Evolutionary conservation across 2,329 filamentous ascomycete genomes (phyloP), one percentile per base, ranked within the genome.

Genomic region (Colletotrichum trifolii): DNA sequence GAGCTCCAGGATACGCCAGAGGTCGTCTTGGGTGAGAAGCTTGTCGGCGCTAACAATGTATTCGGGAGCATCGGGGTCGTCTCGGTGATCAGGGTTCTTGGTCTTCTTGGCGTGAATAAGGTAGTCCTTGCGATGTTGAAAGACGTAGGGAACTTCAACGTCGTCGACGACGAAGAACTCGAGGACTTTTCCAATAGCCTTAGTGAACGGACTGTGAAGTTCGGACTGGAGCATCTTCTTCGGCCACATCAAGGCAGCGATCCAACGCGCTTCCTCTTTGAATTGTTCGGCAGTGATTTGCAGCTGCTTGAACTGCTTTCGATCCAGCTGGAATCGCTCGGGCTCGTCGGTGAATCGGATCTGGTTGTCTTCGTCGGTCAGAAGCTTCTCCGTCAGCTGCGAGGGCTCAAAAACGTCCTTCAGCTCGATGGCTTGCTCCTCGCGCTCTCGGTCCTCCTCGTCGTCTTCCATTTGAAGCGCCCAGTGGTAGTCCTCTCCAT

Each of bases 371-470:
- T 94, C 94, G 63, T 98, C 96, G 8, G 96, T 99, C 71, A 99
- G 87, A 76, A 98, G 91, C 79, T 93, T 95, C 79, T 99, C 96
- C 61, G 91, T 90, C 43, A 99, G 86, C 76, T 99, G 94, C 3
- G 94, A 97, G 1, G 96, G 96, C 78, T 99, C 96, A 73, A 99
- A 99, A 54, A 99, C 95, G 75, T 99, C 95, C 80, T 98, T 97
- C 68, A 99, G 87, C 77, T 97, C 93, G 46, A 98, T 88, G 48
- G 90, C 90, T 72, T 94, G 92, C 69, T 96, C 92, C 67, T 93
- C 91, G 65, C 89, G 87, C 69, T 91, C 85, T 62, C 91, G 89
- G 52, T 92, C 89, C 69, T 96, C 92, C 69, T 94, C 91, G 54
- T 94, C 90, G 49, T 96, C 92, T 77, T 98, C 94, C 73, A 95